A percentile compares a stretch with the other conserved stretches of the same genome.
Evolutionary conservation across 371 early-diverging fungal species (phyloP).

Genomic region (Lichtheimia corymbifera): DNA sequence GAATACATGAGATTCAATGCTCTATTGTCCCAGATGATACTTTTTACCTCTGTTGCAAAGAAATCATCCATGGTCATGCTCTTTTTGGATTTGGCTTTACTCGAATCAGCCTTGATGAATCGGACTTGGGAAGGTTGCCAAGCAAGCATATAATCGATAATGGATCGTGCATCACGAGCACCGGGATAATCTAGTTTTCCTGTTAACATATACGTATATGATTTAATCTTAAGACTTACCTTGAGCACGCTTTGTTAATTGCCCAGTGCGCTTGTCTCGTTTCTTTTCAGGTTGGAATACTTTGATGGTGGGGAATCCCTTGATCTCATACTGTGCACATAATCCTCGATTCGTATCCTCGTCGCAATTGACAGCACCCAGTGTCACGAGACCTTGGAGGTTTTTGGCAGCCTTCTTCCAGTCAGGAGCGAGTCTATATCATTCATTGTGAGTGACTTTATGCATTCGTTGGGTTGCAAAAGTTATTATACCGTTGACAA

Average conservation of each 20-base stretch:
- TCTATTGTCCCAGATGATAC: neutral
- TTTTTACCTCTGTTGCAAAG: slow-evolving; percentile 47
- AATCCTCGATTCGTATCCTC: slow-evolving; percentile 71
- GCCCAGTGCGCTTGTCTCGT: slow-evolving; percentile 53
- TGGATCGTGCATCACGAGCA: slow-evolving; percentile 72
- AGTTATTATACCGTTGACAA: slow-evolving; percentile 68
- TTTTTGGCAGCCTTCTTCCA: slow-evolving; percentile 87
- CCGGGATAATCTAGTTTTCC: slow-evolving; percentile 77
- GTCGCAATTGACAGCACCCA: slow-evolving; percentile 92
- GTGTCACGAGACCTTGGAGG: slow-evolving; percentile 76
- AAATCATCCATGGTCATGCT: slow-evolving; percentile 58
- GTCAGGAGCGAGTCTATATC: slow-evolving; percentile 70
- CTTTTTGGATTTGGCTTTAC: slow-evolving; percentile 54
- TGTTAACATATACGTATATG: neutral
- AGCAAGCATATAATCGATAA: slow-evolving; percentile 69
- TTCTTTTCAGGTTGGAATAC: slow-evolving; percentile 62
- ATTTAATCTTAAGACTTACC: slow-evolving; percentile 26
- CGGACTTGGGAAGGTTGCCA: slow-evolving; percentile 63
- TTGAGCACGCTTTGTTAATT: slow-evolving; percentile 48
- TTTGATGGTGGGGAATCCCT: slow-evolving; percentile 96
- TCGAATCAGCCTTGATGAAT: slow-evolving; percentile 49
- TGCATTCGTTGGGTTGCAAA: no score
- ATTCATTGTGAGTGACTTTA: no score
- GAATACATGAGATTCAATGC: neutral
- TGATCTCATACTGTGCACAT: slow-evolving; percentile 76